Evolutionary conservation across 345 rosid species (phyloP).

Genomic region (Triadica sebifera): DNA sequence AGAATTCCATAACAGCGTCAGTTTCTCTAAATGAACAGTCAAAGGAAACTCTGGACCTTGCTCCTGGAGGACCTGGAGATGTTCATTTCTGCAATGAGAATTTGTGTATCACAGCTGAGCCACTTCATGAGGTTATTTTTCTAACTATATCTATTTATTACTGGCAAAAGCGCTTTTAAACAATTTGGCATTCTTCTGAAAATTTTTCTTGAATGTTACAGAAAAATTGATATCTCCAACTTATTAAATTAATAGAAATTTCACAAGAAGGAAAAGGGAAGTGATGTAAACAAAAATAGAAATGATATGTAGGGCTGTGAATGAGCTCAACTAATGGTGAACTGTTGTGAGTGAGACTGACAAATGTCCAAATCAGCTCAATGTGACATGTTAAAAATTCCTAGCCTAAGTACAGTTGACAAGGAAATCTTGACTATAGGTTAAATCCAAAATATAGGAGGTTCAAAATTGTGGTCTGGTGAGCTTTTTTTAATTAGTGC

Average conservation of each 20-base stretch:
- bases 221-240: background rate
- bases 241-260: background rate
- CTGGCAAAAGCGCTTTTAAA: conserved; percentile 5
- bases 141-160: conserved; percentile 10
- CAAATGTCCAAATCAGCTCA: background rate
- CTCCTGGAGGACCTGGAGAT: conserved; percentile 37
- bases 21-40: conserved; percentile 34
- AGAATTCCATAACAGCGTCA: conserved; percentile 25
- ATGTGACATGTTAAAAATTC: background rate
- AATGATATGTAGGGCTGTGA: background rate
- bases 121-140: conserved; percentile 45
- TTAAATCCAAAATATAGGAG: background rate
- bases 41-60: conserved; percentile 30
- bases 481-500: background rate
- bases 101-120: conserved; percentile 23
- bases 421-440: background rate
- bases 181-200: background rate
- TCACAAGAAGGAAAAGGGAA: conserved; percentile 6
- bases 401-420: background rate
- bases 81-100: conserved; percentile 23
- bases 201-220: too few species aligned
- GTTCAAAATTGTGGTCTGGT: background rate
- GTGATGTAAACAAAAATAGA: conserved; percentile 8
- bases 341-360: background rate
- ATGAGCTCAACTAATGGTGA: background rate